Percentiles rank a stretch among this genome's conserved stretches.
These are phyloP conservation scores for Hagleromyces aurorensis DNA, from an alignment of 805 yeast genomes.

Conservation along the genomic window DNA sequence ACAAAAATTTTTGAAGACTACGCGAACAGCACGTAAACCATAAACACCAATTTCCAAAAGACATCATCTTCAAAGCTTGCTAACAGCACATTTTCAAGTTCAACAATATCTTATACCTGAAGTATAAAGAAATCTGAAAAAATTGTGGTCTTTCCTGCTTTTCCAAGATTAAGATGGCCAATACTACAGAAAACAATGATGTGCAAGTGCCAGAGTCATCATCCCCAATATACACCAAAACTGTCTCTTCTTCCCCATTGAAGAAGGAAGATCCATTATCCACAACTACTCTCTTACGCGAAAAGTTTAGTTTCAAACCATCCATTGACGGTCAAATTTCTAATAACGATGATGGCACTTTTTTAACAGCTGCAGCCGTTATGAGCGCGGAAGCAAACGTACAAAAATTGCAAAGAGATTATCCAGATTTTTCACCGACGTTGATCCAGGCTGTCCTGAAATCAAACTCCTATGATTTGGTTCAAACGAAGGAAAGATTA, in stretches of 20 bases:
- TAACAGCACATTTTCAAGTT: too few relatives aligned
- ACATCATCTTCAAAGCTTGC: too few relatives aligned
- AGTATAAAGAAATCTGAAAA: background rate
- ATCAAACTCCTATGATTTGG: conserved; percentile 32
- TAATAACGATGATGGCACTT: background rate
- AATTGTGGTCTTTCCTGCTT: too few relatives aligned
- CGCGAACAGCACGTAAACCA: too few relatives aligned
- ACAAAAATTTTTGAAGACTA: too few relatives aligned
- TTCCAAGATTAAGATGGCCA: too few relatives aligned
- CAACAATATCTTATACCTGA: too few relatives aligned
- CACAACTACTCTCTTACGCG: conserved; percentile 28
- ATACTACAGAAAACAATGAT: conserved; percentile 17
- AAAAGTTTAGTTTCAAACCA: conserved; percentile 37
- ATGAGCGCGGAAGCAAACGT: conserved; percentile 5
- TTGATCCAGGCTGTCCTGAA: conserved; percentile 34
- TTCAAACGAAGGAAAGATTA: conserved; percentile 29
- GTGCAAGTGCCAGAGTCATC: conserved; percentile 48
- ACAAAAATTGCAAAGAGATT: conserved; percentile 20
- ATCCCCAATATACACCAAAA: conserved; percentile 24
- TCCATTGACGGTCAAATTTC: conserved; percentile 12
- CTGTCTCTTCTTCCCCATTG: conserved; percentile 27
- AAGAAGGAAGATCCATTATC: conserved; percentile 11
- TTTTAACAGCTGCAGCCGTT: conserved; percentile 2
- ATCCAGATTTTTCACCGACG: conserved; percentile 29
- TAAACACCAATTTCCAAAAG: too few relatives aligned